Base-by-base conservation (phyloP, 345 rosid genomes). In the Abelmoschus esculentus region DNA sequence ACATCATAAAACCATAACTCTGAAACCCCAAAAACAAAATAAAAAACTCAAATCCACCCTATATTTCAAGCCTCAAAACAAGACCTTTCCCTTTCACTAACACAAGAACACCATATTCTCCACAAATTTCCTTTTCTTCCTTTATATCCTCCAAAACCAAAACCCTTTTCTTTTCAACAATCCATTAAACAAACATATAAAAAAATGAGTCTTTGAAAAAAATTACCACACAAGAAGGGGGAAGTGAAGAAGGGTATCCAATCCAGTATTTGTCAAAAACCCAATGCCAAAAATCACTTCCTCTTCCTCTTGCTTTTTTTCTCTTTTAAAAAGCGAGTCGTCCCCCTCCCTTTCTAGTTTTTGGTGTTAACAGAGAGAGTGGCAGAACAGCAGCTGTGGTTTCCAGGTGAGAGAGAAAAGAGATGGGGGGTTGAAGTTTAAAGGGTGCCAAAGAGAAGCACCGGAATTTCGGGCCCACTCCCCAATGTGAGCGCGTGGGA, bases 401-500 rank as follows among this genome's bases (percentile, higher is more conserved):
- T 26, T 57, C 61, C 61, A 26, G 11, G 46, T 42, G 46, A 78
- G 84, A 70, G 34, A 78, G 82, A 74, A 38, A 38, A 38, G 42
- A 38, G 42, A 38, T 36, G 40, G 81, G 81, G 72, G 79, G 6
- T 3, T 54, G 19, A 54, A 78, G 80, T 15, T 4, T 29, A 71
- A 56, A 77, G 77, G 75, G 67, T 62, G 75, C 72, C 75, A 70
- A 72, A 76, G 55, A 70, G 72, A 60, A 65, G 54, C 70, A 62
- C 28, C 70, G 42, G 71, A 61, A 63, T 38, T 56, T 46, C 62
- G 76, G 74, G 58, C 68, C 77, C 88, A 81, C 85, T 80, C 62
- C 72, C 78, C 72, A 40, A 66, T 44, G 47, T 26, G 32, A 76
- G 71, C 77, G 81, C 85, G 90, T 81, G 83, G 19, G 17, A 1